Evolutionary conservation across 2,329 filamentous ascomycete genomes (phyloP).

Genomic region (Fusarium sp.): DNA sequence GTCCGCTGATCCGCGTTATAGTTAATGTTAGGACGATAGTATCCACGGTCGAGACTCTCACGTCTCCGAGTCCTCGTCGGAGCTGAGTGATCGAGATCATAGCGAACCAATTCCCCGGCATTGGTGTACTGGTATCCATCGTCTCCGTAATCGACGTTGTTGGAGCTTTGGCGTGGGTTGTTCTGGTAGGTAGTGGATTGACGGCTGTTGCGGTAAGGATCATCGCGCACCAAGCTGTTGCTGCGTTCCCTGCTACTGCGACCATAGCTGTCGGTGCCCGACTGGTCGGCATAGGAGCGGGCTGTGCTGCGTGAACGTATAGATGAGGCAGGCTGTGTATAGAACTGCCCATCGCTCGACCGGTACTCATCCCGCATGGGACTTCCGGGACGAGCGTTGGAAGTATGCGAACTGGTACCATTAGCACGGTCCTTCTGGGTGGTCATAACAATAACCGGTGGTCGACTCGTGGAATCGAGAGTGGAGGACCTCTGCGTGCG

Average conservation of each 20-base stretch:
- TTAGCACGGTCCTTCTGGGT: conserved; percentile 58
- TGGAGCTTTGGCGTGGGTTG: conserved; percentile 56
- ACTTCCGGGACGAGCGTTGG: conserved; percentile 54
- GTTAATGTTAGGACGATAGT: conserved; percentile 67
- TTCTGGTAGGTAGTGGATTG: conserved; percentile 59
- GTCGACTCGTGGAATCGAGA: conserved; percentile 60
- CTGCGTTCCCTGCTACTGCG: conserved; percentile 63
- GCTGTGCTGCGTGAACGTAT: conserved; percentile 62
- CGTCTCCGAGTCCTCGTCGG: conserved; percentile 57
- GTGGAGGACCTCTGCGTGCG: conserved; percentile 62
- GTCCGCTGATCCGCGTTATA: conserved; percentile 59
- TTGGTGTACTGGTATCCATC: conserved; percentile 74
- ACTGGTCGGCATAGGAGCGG: conserved; percentile 59
- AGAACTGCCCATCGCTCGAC: conserved; percentile 63
- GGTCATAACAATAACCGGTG: conserved; percentile 69
- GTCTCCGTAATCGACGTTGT: conserved; percentile 64
- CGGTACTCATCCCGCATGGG: conserved; percentile 64
- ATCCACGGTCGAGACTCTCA: conserved; percentile 66
- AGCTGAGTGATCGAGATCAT: conserved; percentile 67
- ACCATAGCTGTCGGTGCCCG: conserved; percentile 64
- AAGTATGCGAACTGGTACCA: conserved; percentile 53
- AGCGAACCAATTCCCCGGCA: conserved; percentile 69
- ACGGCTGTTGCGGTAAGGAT: conserved; percentile 60
- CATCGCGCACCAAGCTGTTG: conserved; percentile 57
- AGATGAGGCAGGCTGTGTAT: conserved; percentile 68